These are phyloP conservation scores for Talaromyces rugulosus DNA, from an alignment of 2,329 filamentous ascomycete genomes.

Conservation along the genomic window DNA sequence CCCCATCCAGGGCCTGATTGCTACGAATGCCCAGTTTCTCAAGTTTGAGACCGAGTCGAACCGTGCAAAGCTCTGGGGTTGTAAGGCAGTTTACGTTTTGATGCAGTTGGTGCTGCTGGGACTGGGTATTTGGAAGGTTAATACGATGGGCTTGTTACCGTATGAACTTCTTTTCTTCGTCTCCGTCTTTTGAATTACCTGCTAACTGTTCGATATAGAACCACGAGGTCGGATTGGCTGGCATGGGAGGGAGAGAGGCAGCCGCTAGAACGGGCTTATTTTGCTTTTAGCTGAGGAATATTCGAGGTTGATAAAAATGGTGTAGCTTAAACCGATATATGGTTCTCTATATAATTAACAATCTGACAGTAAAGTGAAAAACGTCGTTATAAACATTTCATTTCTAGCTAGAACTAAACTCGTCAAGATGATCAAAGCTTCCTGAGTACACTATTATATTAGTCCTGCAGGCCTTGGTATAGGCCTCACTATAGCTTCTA, in stretches of 20 bases:
- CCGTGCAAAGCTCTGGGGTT: constrained; percentile 66
- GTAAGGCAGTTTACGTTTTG: constrained; percentile 81
- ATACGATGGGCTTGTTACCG: constrained; percentile 92
- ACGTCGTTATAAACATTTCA: background rate
- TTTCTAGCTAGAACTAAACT: background rate
- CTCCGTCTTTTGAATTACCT: constrained; percentile 18
- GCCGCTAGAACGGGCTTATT: constrained; percentile 62
- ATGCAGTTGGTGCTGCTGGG: constrained; percentile 82
- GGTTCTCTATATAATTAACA: background rate
- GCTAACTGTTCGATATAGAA: constrained; percentile 50
- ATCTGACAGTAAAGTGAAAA: background rate
- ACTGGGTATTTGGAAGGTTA: constrained; percentile 93
- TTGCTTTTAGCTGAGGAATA: constrained; percentile 46
- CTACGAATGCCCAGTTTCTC: constrained; percentile 82
- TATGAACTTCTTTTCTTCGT: constrained; percentile 45
- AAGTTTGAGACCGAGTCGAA: constrained; percentile 83
- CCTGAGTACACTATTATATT: no score
- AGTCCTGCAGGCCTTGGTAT: no score
- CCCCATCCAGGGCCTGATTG: constrained; percentile 77
- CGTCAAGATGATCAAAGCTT: background rate
- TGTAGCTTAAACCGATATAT: background rate
- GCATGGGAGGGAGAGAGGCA: constrained; percentile 82
- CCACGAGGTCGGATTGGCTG: constrained; percentile 94
- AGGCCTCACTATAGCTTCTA: no score
- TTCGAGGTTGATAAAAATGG: background rate